Base-by-base conservation (phyloP, 2,329 filamentous ascomycete genomes). In the Fusarium incarnatum region DNA sequence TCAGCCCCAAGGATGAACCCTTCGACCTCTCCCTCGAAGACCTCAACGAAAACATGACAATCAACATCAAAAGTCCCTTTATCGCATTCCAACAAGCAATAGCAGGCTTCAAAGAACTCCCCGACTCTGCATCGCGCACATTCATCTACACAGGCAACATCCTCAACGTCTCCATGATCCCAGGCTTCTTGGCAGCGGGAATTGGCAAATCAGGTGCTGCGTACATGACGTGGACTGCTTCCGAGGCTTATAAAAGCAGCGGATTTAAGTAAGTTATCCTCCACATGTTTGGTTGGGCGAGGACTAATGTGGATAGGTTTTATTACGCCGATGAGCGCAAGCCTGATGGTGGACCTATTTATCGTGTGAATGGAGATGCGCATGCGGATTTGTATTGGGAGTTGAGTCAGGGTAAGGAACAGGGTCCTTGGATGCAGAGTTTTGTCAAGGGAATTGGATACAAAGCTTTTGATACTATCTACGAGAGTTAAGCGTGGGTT, bases 281-380 rank as follows among this genome's bases (percentile, higher is more conserved):
- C 18, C 8, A 27, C 20, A 28, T 28, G 27, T 8, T 16, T 47
- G 5, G 9, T 4, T 22, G 1, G 16, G 23, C 23, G 6, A 6
- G 9, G 4, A 4, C n/a, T 37, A 32, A 60, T 48, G 56, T 25
- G 60, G 10, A 10, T 2, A 86, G 84, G 42, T 87, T 87, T 69
- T 86, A 86, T 67, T 87, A 83, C 57, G 82, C 77, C 6, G 84
- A 87, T 53, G 83, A 87, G 70, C 78, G 85, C 13, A 81, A 80
- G 13, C 60, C 75, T 0, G 79, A 84, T 52, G 84, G 85, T 0
- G 54, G 71, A 3, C 40, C 75, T 1, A 73, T 64, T 23, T 78
- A 69, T 18, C 56, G 60, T 0, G 74, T 85, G 20, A 74, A 79
- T 48, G 83, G 83, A 3, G 74, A 80, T 10, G 82, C 82, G 1